phyloP scores from a whole-genome alignment of 2,329 filamentous ascomycete genomes.

The Dendryphion nanum region DNA sequence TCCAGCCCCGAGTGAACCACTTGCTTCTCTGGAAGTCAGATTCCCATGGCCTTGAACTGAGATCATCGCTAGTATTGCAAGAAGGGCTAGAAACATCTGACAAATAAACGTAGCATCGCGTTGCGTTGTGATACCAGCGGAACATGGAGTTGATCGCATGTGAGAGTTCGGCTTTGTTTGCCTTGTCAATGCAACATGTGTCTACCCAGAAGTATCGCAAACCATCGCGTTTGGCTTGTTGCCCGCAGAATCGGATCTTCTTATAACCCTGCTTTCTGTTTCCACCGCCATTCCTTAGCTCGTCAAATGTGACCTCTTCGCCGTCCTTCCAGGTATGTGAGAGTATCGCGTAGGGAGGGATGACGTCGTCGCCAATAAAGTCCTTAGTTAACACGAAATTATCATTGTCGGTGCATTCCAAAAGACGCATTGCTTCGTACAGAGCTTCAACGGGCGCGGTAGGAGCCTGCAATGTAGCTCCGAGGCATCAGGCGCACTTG shows the following conservation, averaged over 20 bases:
- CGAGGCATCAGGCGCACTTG: too few species aligned
- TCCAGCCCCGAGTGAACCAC: slow-evolving; percentile 2
- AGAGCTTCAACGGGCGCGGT: too few species aligned
- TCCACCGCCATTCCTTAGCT: neutral
- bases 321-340: slow-evolving; percentile 4
- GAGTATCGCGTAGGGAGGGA: slow-evolving; percentile 7
- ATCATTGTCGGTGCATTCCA: too few species aligned
- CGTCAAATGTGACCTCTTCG: slow-evolving; percentile 4
- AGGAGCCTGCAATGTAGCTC: too few species aligned
- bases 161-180: slow-evolving; percentile 1
- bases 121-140: slow-evolving; percentile 1
- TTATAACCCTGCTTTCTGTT: slow-evolving; percentile 1
- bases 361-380: slow-evolving; percentile 1
- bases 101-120: slow-evolving; percentile 2
- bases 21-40: slow-evolving; percentile 1
- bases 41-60: neutral
- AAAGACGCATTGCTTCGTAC: too few species aligned
- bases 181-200: slow-evolving; percentile 4
- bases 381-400: too few species aligned
- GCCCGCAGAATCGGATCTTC: slow-evolving; percentile 3
- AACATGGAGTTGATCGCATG: slow-evolving; percentile 1
- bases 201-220: slow-evolving; percentile 6
- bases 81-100: slow-evolving; percentile 1
- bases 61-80: neutral
- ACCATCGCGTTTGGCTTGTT: slow-evolving; percentile 3